Base-by-base conservation (phyloP, 345 rosid species). In the Hibiscus trionum region DNA sequence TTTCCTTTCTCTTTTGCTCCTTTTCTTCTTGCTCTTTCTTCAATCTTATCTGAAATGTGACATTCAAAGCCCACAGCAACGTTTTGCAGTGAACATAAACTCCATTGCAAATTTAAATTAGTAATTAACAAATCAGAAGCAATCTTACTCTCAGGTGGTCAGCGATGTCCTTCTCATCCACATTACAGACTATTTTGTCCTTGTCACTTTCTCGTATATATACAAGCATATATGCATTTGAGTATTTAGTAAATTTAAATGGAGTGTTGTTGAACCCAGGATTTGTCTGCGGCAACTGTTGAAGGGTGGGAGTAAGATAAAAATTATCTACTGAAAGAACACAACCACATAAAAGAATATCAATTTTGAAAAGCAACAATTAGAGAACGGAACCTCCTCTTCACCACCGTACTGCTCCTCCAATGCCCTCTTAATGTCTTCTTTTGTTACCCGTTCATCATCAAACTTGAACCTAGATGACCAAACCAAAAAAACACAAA, bases 401-500 rank as follows among this genome's bases (percentile, higher is more conserved):
- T 87, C 91, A 17, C 91, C 91, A 55, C 91, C 91, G 79, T 87
- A 87, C 76, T 87, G 91, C 76, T 87, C 91, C 71, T 87, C 91
- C 70, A 85, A 68, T 67, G 87, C 91, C 80, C 85, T 87, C 77
- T 79, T 85, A 27, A 74, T 27, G 29, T 87, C 88, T 80, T 87
- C 89, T 77, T 85, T 87, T 71, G 89, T 87, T 68, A 87, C 91
- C 65, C 91, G 79, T 58, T 87, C 91, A 77, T 87, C 91, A 55
- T 87, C 91, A 78, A 87, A 87, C 56, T 87, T 87, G 70, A 61
- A 85, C 91, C 91, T 87, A 61, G 71, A 47, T 66, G 58, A 47
- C 57, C 21, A 66, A 16, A 47, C 57, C 24, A 37, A 47, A 39
- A 35, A 6, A 35, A 37, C 14, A 37, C 14, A n/a, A n/a, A 33